Evolutionary conservation across 2,329 filamentous ascomycete genomes (phyloP), one percentile per base, ranked within the genome.

Genomic region (Sporothrix humicola): DNA sequence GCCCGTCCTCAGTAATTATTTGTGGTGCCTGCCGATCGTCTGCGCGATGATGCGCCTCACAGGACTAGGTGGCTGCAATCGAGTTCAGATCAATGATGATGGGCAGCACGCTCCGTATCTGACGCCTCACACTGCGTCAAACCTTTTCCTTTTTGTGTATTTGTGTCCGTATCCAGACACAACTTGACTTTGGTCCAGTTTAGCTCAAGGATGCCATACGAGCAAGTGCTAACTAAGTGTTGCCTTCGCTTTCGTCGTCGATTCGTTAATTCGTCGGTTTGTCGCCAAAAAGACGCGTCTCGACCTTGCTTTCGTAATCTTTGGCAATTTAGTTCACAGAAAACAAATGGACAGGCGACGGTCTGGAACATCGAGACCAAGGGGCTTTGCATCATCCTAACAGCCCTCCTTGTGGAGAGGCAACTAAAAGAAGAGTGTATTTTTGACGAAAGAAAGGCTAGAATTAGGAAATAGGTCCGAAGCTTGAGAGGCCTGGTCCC

Each of bases 381-480:
- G 15, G 61, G 42, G 20, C 7, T 6, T 37, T 46, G 61, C 42
- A 66, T 48, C 10, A 48, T 66, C 42, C 42, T 17, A 48, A 26
- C 12, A 48, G n/a, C 61, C 44, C 44, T 66, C 20, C 42, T 44
- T 42, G 42, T 48, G 61, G 61, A n/a, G 56, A 59, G 13, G 56
- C 12, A 17, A 3, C 31, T 37, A 7, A 37, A 37, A 37, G 31
- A 37, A 20, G 56, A 20, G 17, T 63, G 59, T 63, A 17, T 20
- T 20, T 44, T n/a, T 20, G 59, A 44, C 59, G 31, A 44, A 63
- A 20, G 17, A 44, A 17, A n/a, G 9, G 31, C 3, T 44, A 66
- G 61, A 66, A 66, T 46, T 26, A 9, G 61, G 61, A 42, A 66
- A 48, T 48, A 66, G 12, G 61, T 65, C 61, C 61, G 61, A 66